Evolutionary conservation across 495 filamentous ascomycete genomes (phyloP).

Genomic region (Astrocystis sublimbata): DNA sequence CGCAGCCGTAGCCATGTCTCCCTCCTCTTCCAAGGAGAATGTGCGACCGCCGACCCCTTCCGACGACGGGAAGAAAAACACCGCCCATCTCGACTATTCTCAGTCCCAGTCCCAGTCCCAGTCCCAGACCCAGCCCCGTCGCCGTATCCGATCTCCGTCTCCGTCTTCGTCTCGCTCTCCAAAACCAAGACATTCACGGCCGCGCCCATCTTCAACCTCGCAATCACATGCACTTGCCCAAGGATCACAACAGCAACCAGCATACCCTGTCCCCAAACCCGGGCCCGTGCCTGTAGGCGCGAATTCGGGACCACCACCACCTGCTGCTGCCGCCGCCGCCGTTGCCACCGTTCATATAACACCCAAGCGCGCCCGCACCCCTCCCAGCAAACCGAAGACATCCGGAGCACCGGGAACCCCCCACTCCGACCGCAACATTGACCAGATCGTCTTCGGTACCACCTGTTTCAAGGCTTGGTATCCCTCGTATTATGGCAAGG

Average conservation of each 20-base stretch:
- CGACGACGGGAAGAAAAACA: background rate
- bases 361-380: conserved; percentile 22
- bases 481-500: conserved; percentile 74
- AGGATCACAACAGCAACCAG: conserved; percentile 27
- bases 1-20: background rate
- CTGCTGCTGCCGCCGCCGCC: background rate
- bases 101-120: background rate
- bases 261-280: conserved; percentile 15
- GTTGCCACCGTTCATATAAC: too few relatives aligned
- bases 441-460: conserved; percentile 73
- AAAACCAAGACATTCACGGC: conserved; percentile 13
- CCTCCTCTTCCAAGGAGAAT: conserved; percentile 20
- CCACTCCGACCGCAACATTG: conserved; percentile 61
- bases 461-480: conserved; percentile 77
- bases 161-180: conserved; percentile 2
- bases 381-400: conserved; percentile 20
- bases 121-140: background rate
- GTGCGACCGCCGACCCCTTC: conserved; percentile 17
- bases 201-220: conserved; percentile 22
- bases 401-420: conserved; percentile 26
- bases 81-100: background rate
- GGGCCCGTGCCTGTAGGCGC: background rate
- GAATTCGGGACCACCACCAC: background rate
- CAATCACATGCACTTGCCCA: conserved; percentile 28
- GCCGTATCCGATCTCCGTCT: background rate